Conservation (phyloP, 768 basidiomycete species). For the Russula olivacea region DNA sequence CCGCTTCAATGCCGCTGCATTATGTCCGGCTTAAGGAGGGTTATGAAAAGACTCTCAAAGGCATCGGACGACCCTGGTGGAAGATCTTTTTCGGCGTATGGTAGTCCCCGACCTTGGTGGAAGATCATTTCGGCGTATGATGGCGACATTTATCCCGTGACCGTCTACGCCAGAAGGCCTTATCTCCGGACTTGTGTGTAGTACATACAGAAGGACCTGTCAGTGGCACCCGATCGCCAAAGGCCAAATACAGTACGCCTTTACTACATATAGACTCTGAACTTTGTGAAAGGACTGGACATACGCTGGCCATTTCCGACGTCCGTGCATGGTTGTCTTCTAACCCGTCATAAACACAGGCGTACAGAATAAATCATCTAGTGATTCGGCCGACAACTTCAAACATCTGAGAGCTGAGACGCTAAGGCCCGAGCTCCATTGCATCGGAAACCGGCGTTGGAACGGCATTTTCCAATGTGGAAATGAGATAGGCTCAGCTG, state of each 20-base stretch:
- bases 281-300: neutral
- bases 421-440: neutral
- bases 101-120: slow-evolving; percentile 36
- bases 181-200: neutral
- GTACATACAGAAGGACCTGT: neutral
- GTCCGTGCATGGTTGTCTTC: neutral
- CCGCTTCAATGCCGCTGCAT: slow-evolving; percentile 65
- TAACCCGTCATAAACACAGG: neutral
- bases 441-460: neutral
- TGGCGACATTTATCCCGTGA: neutral
- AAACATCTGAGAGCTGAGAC: neutral
- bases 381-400: neutral
- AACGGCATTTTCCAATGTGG: slow-evolving; percentile 14
- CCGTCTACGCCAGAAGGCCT: neutral
- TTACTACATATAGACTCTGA: neutral
- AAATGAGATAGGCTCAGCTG: neutral
- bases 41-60: slow-evolving; percentile 66
- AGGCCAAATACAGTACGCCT: neutral
- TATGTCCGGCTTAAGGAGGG: slow-evolving; percentile 70
- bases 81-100: slow-evolving; percentile 75
- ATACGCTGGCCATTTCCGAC: neutral
- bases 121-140: neutral
- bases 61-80: slow-evolving; percentile 80
- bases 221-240: neutral
- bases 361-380: neutral